Evolutionary conservation across 1,139 yeast genomes (phyloP), one percentile per base, ranked within the genome.

Genomic region (Entelexis paramagnoliae): DNA sequence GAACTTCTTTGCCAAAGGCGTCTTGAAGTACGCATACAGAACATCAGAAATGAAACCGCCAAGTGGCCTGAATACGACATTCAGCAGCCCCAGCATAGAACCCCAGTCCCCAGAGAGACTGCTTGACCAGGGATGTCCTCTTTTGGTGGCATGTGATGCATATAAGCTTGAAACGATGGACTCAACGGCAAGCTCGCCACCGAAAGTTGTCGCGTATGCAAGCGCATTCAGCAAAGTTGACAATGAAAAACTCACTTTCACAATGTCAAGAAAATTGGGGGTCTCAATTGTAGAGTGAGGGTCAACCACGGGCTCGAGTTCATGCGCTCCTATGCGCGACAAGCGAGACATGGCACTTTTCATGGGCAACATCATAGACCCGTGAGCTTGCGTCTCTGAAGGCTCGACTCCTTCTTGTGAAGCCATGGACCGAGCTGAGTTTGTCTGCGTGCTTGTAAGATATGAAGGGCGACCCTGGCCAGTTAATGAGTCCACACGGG

Each of bases 171-270:
- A 59, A 14, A 67, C 55, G n/a, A 64, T 59, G n/a, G 68, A 57
- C 52, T 67, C 70, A 35, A 67, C 58, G 11, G 70, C 70, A 19
- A 67, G 57, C 53, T 67, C 70, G 30, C 66, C 66, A 22, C 70
- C 70, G 55, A 67, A 67, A 1, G 70, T 60, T 16, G 64, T 56
- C 33, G 64, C 43, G 49, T 67, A 67, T 14, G 67, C 63, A 16
- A 67, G 58, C 1, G 66, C 67, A 17, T 58, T 59, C 19, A 66
- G 59, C 63, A 65, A 57, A 1, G 69, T 67, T 46, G 66, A 59
- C 40, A 61, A 62, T 36, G 61, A 61, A 52, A 63, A 59, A 9
- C 62, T 52, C 10, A 58, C 56, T 32, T 52, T 57, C 19, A 64
- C 13, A 11, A 59, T 52, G 7, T 55, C 57, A 43, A 30, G 24